These are phyloP conservation scores for Solanum chiquidenum DNA, from an alignment of 257 asterid genomes.

Conservation along the genomic window DNA sequence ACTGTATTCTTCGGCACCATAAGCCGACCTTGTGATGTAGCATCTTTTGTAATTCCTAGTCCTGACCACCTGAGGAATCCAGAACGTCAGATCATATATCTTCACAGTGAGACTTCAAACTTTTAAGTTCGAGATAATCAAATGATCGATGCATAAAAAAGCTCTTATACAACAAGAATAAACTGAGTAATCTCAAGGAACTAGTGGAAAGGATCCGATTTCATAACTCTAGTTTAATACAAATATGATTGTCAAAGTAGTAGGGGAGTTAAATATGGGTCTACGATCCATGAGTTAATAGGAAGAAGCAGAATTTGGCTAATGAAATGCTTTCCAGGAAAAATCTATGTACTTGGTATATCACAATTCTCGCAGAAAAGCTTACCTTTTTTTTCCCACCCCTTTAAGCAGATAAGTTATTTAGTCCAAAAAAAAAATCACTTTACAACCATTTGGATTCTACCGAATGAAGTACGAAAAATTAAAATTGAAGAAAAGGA, in stretches of 20 bases:
- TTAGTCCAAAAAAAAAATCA: background rate
- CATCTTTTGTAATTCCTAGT: slow-evolving; percentile 12
- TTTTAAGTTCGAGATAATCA: background rate
- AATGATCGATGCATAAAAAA: background rate
- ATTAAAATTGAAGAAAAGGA: background rate
- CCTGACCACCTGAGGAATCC: slow-evolving; percentile 25
- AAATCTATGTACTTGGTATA: background rate
- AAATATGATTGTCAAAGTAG: background rate
- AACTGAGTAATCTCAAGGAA: background rate
- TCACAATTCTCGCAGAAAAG: background rate
- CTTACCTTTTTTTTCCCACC: background rate
- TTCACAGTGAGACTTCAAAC: background rate
- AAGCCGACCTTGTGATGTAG: slow-evolving; percentile 10
- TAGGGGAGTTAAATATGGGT: background rate
- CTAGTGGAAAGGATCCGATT: background rate
- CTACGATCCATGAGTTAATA: background rate
- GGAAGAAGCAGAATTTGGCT: background rate
- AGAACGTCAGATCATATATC: background rate
- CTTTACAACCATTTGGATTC: background rate
- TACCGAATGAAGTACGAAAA: background rate
- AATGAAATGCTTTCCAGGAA: background rate
- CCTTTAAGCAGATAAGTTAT: background rate
- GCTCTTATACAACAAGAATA: background rate
- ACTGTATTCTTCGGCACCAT: slow-evolving; percentile 7
- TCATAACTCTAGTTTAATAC: background rate